Percentiles rank a stretch among this genome's conserved stretches.
These are phyloP conservation scores for Penicillium janthinellum DNA, from an alignment of 2,329 filamentous ascomycete species.

Conservation along the genomic window DNA sequence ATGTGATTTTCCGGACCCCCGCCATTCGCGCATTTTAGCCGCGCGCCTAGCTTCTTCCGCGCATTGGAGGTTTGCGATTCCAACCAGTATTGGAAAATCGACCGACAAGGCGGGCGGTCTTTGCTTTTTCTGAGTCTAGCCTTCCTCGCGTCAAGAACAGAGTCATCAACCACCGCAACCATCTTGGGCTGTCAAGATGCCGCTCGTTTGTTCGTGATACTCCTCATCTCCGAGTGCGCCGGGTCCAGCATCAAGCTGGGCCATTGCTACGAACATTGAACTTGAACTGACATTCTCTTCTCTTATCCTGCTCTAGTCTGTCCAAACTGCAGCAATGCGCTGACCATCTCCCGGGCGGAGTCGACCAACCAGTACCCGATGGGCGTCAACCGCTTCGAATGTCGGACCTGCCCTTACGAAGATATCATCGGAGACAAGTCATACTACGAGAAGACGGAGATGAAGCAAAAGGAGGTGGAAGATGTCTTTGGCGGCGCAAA, in stretches of 20 bases:
- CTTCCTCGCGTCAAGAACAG: background rate
- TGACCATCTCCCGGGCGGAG: constrained; percentile 49
- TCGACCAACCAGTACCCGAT: constrained; percentile 41
- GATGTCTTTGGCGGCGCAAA: constrained; percentile 87
- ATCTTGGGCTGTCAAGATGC: constrained; percentile 13
- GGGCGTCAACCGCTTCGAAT: constrained; percentile 80
- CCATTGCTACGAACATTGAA: background rate
- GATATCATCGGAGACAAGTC: constrained; percentile 71
- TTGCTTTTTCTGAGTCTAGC: constrained; percentile 1
- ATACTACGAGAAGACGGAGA: constrained; percentile 77
- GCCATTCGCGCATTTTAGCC: constrained; percentile 18
- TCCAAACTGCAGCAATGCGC: constrained; percentile 53
- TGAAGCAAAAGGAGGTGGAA: constrained; percentile 84
- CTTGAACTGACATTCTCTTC: constrained; percentile 18
- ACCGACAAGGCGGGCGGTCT: background rate
- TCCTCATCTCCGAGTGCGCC: background rate
- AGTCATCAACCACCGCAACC: background rate
- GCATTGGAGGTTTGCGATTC: constrained; percentile 7
- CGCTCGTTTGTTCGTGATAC: constrained; percentile 23
- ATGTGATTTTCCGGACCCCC: constrained; percentile 18
- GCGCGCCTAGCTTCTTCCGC: constrained; percentile 25
- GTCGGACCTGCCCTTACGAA: constrained; percentile 92
- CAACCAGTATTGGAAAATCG: background rate
- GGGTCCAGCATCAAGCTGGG: background rate
- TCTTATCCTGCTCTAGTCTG: constrained; percentile 42